Percentiles rank a stretch among this genome's conserved stretches.
Evolutionary conservation across 805 yeast species (phyloP).

Genomic region (Blastobotrys peoriensis): DNA sequence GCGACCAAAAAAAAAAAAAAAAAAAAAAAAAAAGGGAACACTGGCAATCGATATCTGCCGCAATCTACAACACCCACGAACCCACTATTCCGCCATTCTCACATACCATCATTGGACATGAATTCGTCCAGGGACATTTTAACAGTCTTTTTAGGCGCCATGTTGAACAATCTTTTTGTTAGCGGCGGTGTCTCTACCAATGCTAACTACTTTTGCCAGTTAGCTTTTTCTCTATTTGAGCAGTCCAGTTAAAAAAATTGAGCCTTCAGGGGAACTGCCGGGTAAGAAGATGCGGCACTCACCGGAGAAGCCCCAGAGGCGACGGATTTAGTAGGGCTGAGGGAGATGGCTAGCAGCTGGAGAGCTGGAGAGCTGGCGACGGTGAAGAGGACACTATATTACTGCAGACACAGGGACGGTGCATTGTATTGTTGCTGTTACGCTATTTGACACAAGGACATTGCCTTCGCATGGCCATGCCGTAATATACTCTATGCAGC

Average conservation of each 20-base stretch:
- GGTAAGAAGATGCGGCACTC: neutral
- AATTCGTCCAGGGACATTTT: slow-evolving; percentile 85
- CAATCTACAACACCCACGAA: too few species aligned
- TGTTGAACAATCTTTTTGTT: slow-evolving; percentile 20
- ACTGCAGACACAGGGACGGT: too few species aligned
- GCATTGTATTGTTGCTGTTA: too few species aligned
- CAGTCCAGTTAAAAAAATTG: neutral
- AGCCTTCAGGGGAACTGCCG: neutral
- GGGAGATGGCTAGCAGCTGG: too few species aligned
- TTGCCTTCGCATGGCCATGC: too few species aligned
- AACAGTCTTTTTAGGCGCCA: slow-evolving; percentile 59
- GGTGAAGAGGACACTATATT: too few species aligned
- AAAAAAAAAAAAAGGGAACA: too few species aligned
- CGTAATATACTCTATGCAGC: too few species aligned
- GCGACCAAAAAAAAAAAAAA: too few species aligned
- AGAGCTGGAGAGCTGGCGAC: too few species aligned
- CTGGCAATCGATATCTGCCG: too few species aligned
- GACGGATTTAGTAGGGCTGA: neutral
- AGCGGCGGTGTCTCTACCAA: neutral
- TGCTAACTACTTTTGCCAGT: neutral
- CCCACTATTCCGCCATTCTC: neutral
- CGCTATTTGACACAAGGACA: too few species aligned
- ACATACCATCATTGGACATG: slow-evolving; percentile 47
- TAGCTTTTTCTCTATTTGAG: neutral
- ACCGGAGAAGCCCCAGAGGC: neutral